phyloP scores from a whole-genome alignment of 495 filamentous ascomycete genomes.

The Neurospora sublineolata region DNA sequence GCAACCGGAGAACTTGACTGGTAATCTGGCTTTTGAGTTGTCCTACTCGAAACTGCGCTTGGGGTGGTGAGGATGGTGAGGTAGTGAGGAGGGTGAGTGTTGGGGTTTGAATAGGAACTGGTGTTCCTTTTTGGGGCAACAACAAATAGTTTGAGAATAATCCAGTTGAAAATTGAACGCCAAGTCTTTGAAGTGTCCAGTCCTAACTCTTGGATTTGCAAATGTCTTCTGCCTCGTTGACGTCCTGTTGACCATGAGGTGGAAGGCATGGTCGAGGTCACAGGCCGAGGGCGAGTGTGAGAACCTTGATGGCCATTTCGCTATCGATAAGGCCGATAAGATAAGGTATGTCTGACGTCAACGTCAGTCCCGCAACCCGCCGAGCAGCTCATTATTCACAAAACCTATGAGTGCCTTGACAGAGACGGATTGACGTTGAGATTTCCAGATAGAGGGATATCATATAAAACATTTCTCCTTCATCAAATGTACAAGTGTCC shows the following conservation, averaged over 20 bases:
- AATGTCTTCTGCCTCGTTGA: not conserved
- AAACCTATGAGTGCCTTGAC: not conserved
- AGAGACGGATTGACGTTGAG: not conserved
- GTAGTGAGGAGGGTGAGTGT: too few species aligned
- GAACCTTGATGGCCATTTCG: not conserved
- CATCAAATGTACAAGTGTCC: not conserved
- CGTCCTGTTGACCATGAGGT: not conserved
- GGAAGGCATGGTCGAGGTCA: not conserved
- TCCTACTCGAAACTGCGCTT: not conserved
- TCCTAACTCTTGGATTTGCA: rapidly evolving
- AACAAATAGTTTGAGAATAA: not conserved
- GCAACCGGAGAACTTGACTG: not conserved
- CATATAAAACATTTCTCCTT: not conserved
- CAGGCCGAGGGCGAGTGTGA: not conserved
- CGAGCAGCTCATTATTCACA: too few species aligned
- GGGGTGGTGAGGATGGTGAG: too few species aligned
- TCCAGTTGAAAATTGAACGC: not conserved
- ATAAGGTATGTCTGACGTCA: not conserved
- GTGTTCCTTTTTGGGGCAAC: too few species aligned
- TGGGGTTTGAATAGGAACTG: too few species aligned
- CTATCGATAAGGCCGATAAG: not conserved
- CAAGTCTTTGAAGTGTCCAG: not conserved
- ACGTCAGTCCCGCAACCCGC: not conserved
- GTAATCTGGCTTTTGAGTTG: not conserved
- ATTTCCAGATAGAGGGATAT: not conserved